Percentiles rank a stretch among this genome's conserved stretches.
phyloP scores from a whole-genome alignment of 2,329 filamentous ascomycete species.

The Pseudogymnoascus sp. region DNA sequence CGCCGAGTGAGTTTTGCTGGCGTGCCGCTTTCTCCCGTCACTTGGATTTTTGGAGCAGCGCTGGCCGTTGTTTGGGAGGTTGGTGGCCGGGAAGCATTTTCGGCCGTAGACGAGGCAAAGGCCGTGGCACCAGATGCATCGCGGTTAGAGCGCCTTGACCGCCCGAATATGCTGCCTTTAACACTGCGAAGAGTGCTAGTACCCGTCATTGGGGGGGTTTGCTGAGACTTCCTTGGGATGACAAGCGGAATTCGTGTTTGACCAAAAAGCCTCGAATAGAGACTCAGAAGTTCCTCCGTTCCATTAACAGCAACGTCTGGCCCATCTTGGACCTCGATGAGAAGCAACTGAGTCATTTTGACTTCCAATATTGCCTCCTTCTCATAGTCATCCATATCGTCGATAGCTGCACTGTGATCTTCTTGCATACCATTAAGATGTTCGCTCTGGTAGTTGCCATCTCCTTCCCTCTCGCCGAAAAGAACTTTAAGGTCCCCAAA shows the following conservation, averaged over 20 bases:
- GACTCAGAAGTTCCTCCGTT: constrained; percentile 71
- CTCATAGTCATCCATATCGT: constrained; percentile 75
- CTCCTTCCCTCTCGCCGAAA: constrained; percentile 52
- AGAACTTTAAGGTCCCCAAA: constrained; percentile 65
- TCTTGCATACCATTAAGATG: constrained; percentile 44
- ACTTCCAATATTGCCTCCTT: constrained; percentile 85
- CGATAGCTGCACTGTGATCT: constrained; percentile 42
- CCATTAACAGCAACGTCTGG: constrained; percentile 80
- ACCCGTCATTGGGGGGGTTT: constrained; percentile 56
- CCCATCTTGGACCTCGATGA: constrained; percentile 77
- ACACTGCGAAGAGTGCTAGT: constrained; percentile 63
- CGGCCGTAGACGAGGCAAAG: background rate
- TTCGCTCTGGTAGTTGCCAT: constrained; percentile 49
- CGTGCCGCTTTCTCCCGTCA: constrained; percentile 56
- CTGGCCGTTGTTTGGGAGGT: constrained; percentile 22
- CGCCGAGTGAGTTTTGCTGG: constrained; percentile 27
- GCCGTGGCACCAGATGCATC: constrained; percentile 30
- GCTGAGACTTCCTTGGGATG: constrained; percentile 30
- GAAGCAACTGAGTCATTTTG: constrained; percentile 85
- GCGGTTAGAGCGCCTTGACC: constrained; percentile 36
- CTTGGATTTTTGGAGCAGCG: constrained; percentile 58
- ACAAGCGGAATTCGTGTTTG: constrained; percentile 23
- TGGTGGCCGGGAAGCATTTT: constrained; percentile 21
- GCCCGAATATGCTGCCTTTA: constrained; percentile 71
- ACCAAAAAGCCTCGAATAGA: constrained; percentile 77